Percentiles rank a stretch among this genome's conserved stretches.
Evolutionary conservation across 352 stramenopile genomes (phyloP).

Genomic region (Blastocystis hominis): DNA sequence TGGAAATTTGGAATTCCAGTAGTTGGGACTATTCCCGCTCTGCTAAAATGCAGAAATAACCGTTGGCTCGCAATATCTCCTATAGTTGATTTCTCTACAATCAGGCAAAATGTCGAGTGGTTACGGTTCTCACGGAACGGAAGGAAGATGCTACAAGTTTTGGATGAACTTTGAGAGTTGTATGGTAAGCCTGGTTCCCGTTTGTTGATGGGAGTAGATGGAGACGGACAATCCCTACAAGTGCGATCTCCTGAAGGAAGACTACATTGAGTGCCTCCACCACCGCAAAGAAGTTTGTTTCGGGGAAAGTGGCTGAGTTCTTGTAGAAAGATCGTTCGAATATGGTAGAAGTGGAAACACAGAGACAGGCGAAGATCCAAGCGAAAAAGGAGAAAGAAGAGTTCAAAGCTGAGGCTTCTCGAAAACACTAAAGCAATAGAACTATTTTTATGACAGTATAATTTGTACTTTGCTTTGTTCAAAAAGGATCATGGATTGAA

Average conservation of each 20-base stretch:
- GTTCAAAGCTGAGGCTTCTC: background rate
- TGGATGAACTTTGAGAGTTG: slow-evolving; percentile 56
- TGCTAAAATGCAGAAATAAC: background rate
- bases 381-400: slow-evolving; percentile 24
- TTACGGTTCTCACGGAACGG: slow-evolving; percentile 47
- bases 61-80: background rate
- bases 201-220: background rate
- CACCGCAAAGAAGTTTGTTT: slow-evolving; percentile 32
- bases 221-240: slow-evolving; percentile 51
- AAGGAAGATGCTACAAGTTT: slow-evolving; percentile 54
- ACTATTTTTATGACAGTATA: background rate
- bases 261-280: slow-evolving; percentile 58
- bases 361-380: slow-evolving; percentile 17
- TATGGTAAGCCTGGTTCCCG: background rate
- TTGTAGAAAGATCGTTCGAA: slow-evolving; percentile 49
- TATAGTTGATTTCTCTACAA: background rate
- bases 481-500: no score
- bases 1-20: background rate
- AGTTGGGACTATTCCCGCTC: background rate
- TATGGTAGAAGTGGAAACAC: slow-evolving; percentile 42
- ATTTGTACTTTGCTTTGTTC: background rate
- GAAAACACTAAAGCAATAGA: slow-evolving; percentile 54
- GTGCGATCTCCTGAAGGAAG: slow-evolving; percentile 56
- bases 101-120: slow-evolving; percentile 38
- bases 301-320: background rate